A percentile compares a stretch with the other conserved stretches of the same genome.
Evolutionary conservation across 305 asterid genomes (phyloP).

Genomic region (Fraxinus latifolia): DNA sequence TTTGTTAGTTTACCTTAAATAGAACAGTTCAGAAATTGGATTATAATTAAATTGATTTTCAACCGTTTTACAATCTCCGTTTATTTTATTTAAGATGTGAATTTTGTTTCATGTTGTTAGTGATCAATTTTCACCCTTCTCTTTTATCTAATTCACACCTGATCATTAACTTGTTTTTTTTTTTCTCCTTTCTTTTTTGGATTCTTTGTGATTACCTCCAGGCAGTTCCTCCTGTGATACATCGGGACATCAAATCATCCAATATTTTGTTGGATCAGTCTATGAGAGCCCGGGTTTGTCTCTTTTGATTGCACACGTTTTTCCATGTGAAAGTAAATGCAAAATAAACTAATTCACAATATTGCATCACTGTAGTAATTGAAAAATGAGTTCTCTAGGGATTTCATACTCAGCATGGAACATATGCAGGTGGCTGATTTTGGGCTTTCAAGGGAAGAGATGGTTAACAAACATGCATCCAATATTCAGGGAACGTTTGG

Average conservation of each 20-base stretch:
- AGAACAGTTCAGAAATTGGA: background rate
- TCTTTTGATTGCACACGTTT: constrained; percentile 15
- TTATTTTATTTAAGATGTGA: background rate
- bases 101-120: background rate
- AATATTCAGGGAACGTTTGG: constrained; percentile 82
- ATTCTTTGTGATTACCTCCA: constrained; percentile 32
- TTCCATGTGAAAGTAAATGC: background rate
- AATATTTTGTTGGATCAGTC: constrained; percentile 78
- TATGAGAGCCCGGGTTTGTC: constrained; percentile 76
- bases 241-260: constrained; percentile 87
- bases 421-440: constrained; percentile 72
- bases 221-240: constrained; percentile 94
- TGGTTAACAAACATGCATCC: constrained; percentile 56
- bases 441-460: constrained; percentile 89
- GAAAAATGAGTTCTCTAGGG: background rate
- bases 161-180: constrained; percentile 8
- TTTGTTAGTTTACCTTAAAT: background rate
- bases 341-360: background rate
- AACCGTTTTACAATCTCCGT: background rate
- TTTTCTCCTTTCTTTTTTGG: background rate
- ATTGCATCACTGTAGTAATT: background rate
- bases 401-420: constrained; percentile 15
- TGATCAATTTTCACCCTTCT: constrained; percentile 9
- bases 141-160: background rate
- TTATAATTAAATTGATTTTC: background rate